These are phyloP conservation scores for Debaryomyces nepalensis DNA, from an alignment of 1,139 yeast species.

Conservation along the genomic window DNA sequence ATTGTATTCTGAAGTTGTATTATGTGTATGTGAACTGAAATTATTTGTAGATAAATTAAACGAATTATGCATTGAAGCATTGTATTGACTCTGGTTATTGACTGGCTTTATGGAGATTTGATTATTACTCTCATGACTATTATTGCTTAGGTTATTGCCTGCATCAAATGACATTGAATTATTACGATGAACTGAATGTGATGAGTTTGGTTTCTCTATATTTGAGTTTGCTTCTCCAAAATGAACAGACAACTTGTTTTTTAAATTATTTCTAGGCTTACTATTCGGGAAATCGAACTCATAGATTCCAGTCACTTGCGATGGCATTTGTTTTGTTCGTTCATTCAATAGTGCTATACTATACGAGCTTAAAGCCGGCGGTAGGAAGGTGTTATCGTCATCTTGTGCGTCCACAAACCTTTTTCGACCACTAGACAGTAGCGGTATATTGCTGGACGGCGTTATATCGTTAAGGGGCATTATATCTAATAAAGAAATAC, in stretches of 20 bases:
- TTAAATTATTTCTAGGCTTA: slow-evolving; percentile 22
- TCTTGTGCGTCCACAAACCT: slow-evolving; percentile 27
- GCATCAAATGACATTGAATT: slow-evolving; percentile 4
- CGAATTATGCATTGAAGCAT: slow-evolving; percentile 19
- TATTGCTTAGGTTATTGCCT: slow-evolving; percentile 2
- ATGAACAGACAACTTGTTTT: slow-evolving; percentile 40
- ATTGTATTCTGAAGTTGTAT: slow-evolving; percentile 19
- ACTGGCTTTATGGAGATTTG: too few species aligned
- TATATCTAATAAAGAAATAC: slow-evolving; percentile 1
- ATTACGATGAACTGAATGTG: slow-evolving; percentile 2
- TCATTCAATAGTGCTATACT: slow-evolving; percentile 44
- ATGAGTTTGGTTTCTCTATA: background rate
- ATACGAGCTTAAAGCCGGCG: slow-evolving; percentile 70
- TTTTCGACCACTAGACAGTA: slow-evolving; percentile 9
- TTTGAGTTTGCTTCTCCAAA: slow-evolving; percentile 24
- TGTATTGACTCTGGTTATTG: slow-evolving; percentile 11
- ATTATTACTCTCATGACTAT: slow-evolving; percentile 3
- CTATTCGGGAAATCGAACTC: slow-evolving; percentile 37
- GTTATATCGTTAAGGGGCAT: slow-evolving; percentile 23
- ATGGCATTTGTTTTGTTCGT: slow-evolving; percentile 19
- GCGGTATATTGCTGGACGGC: slow-evolving; percentile 12
- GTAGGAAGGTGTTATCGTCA: slow-evolving; percentile 61
- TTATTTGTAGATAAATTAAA: slow-evolving; percentile 19
- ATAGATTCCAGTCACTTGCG: slow-evolving; percentile 36
- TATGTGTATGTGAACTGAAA: slow-evolving; percentile 20